phyloP scores from a whole-genome alignment of 2,329 filamentous ascomycete species.

The Trichoderma simmonsii region DNA sequence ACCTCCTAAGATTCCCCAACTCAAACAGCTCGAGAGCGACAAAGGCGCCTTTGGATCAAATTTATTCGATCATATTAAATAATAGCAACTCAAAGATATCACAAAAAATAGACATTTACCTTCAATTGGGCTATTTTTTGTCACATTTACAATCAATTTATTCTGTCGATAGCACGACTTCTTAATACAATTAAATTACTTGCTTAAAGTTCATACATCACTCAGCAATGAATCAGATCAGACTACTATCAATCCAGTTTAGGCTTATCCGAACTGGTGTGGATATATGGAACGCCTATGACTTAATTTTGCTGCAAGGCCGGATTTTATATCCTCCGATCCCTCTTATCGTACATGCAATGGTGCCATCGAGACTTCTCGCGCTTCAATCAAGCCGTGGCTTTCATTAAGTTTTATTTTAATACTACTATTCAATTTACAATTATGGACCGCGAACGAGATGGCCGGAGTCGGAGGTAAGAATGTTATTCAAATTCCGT shows the following conservation, averaged over 20 bases:
- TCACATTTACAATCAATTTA: neutral
- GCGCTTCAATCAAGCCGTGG: neutral
- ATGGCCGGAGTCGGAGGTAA: conserved; percentile 36
- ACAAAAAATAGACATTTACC: neutral
- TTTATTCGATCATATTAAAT: conserved; percentile 60
- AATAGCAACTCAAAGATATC: conserved; percentile 17
- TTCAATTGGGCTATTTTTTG: neutral
- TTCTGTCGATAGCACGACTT: neutral
- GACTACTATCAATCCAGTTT: neutral
- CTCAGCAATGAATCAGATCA: neutral
- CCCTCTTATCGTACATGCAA: neutral
- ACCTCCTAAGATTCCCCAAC: conserved; percentile 60
- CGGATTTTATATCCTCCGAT: conserved; percentile 14
- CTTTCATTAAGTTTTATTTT: neutral
- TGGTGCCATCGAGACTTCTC: neutral
- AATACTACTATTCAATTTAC: neutral
- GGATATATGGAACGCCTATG: neutral
- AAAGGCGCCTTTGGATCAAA: conserved; percentile 48
- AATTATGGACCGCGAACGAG: conserved; percentile 39
- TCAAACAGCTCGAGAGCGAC: conserved; percentile 50
- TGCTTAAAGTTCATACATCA: neutral
- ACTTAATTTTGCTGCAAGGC: neutral
- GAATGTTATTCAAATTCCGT: conserved; percentile 7
- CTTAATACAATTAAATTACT: neutral
- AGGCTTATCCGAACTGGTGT: neutral